These are phyloP conservation scores for Tolypocladium pustulatum DNA, from an alignment of 2,329 filamentous ascomycete genomes.

Conservation along the genomic window DNA sequence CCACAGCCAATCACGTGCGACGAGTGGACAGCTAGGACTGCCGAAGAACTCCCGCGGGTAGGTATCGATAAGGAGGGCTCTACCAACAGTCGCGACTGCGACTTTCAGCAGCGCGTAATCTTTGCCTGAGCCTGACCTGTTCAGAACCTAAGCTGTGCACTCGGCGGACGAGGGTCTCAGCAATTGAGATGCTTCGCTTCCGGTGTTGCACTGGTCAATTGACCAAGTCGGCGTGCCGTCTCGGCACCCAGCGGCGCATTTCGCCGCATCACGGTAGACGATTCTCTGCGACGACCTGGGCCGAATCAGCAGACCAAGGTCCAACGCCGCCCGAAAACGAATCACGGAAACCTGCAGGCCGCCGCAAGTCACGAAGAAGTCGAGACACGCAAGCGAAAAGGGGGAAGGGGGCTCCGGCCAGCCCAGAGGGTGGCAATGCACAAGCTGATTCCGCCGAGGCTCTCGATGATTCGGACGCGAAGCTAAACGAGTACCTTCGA, in stretches of 20 bases:
- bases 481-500: neutral
- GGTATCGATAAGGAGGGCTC: conserved; percentile 5
- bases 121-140: neutral
- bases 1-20: conserved; percentile 7
- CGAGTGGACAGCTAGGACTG: neutral
- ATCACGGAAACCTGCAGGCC: neutral
- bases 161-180: neutral
- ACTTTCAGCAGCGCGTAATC: neutral
- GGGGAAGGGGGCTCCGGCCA: neutral
- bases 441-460: neutral
- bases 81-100: neutral
- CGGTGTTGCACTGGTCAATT: conserved; percentile 8
- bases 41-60: conserved; percentile 2
- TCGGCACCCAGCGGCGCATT: neutral
- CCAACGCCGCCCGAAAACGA: neutral
- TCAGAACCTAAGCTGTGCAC: no score
- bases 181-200: conserved; percentile 18
- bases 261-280: neutral
- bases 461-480: neutral
- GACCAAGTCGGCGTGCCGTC: conserved; percentile 1
- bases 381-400: neutral
- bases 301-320: neutral
- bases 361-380: neutral
- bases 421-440: neutral
- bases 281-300: neutral